Evolutionary conservation across 75 land plant genomes (phyloP), one percentile per base, ranked within the genome.

Genomic region (Cryptomeria japonica): DNA sequence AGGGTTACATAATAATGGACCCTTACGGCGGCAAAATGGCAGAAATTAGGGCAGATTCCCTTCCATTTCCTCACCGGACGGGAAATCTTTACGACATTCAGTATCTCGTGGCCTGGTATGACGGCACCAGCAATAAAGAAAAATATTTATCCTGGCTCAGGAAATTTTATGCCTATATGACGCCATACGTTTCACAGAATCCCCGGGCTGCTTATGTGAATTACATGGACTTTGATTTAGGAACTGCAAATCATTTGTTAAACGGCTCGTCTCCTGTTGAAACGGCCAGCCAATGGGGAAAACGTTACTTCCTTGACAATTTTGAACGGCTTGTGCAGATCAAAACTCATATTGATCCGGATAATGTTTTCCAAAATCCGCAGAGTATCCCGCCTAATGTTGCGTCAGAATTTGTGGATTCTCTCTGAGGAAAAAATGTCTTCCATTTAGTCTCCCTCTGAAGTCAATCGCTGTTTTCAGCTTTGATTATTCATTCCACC

Each of bases 131-230:
- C 9, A 37, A 55, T 39, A 2, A 88, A 1, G 56, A 42, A 42
- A 41, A 70, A 19, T 80, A 85, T 53, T 41, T 90, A 49, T 22
- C 39, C 11, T 91, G 86, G 86, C 16, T 88, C 11, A 19, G 88
- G 37, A 37, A 51, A 15, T 47, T 88, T 0, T 89, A 87, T n/a
- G 49, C 70, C 9, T 51, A 53, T 55, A 89, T 89, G 92, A 68
- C n/a, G 1, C 70, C 53, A 2, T 55, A 56, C 11, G 92, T 91
- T 39, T 89, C 90, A 3, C 4, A 83, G 25, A 76, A 80, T 32
- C 92, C 90, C 9, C 86, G 92, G 16, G 86, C 88, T 31, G 92
- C 92, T 4, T 91, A 89, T 77, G 88, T 91, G 73, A 91, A 91
- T 75, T 87, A 86, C 39, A 56, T 89, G 13, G 92, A 89, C 18